A percentile compares a stretch with the other conserved stretches of the same genome.
Conservation (phyloP, 108 stramenopile species). For the Cyclotella baltica region DNA sequence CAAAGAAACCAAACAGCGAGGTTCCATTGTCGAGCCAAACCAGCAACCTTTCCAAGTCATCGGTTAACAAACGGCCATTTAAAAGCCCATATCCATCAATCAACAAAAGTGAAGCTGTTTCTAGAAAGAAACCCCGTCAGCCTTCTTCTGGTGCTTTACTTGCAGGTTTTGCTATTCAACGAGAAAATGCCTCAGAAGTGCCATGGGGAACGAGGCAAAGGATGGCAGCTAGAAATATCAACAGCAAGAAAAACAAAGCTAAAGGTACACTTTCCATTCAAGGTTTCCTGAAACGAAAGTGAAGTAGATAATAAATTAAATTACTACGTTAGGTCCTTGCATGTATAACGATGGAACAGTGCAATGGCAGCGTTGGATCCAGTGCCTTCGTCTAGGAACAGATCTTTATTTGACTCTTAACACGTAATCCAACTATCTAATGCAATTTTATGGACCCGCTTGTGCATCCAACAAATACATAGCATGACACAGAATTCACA, state of each 20-base stretch:
- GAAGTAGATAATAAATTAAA: no score
- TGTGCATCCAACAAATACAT: no score
- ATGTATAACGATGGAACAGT: no score
- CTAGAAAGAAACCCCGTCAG: slow-evolving; percentile 19
- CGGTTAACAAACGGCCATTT: slow-evolving; percentile 28
- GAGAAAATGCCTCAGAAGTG: background rate
- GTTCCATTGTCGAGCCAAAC: background rate
- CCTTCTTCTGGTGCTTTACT: slow-evolving; percentile 40
- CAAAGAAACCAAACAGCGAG: background rate
- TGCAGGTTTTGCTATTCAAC: slow-evolving; percentile 42
- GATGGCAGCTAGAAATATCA: background rate
- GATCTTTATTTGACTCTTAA: no score
- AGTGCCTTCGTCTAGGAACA: no score
- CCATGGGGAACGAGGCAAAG: background rate
- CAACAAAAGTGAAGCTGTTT: background rate
- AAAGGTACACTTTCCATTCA: background rate
- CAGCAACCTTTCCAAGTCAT: slow-evolving; percentile 6
- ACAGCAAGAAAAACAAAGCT: background rate
- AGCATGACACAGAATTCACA: no score
- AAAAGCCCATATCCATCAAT: slow-evolving; percentile 39
- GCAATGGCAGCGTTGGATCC: no score
- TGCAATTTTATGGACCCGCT: no score
- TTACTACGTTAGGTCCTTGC: background rate
- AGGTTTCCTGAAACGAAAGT: slow-evolving; percentile 9
- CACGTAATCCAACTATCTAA: no score